These are phyloP conservation scores for Camelina sativa DNA, from an alignment of 345 rosid genomes.

Conservation along the genomic window DNA sequence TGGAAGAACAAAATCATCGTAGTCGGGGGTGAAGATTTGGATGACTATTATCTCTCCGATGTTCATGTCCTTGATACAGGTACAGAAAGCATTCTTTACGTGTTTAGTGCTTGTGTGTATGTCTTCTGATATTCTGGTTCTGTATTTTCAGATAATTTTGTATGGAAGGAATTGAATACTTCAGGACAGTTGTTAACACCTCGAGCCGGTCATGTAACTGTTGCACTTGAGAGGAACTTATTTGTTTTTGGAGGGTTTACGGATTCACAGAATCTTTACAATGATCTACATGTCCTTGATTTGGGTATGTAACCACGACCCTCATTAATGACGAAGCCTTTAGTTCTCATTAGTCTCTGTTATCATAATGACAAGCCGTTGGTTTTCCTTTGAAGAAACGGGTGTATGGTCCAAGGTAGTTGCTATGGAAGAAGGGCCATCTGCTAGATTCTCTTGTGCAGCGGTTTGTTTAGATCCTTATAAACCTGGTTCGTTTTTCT, in stretches of 20 bases:
- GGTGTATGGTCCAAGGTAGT: slow-evolving; percentile 79
- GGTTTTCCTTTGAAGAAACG: slow-evolving; percentile 55
- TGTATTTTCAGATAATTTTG: slow-evolving; percentile 63
- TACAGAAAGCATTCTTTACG: slow-evolving; percentile 30
- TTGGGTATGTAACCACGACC: slow-evolving; percentile 61
- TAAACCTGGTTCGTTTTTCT: slow-evolving; percentile 67
- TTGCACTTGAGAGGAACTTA: slow-evolving; percentile 77
- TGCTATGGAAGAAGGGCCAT: slow-evolving; percentile 73
- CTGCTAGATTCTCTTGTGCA: slow-evolving; percentile 86
- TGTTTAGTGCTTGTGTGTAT: slow-evolving; percentile 20
- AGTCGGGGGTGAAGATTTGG: slow-evolving; percentile 95
- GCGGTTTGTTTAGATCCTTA: slow-evolving; percentile 86
- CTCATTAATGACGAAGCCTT: background rate
- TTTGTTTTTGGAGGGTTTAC: slow-evolving; percentile 96
- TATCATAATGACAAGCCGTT: background rate
- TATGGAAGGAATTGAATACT: slow-evolving; percentile 78
- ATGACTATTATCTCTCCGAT: slow-evolving; percentile 84
- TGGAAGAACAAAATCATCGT: slow-evolving; percentile 88
- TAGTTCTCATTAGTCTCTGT: slow-evolving; percentile 3
- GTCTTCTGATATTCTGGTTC: slow-evolving; percentile 33
- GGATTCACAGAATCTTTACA: slow-evolving; percentile 74
- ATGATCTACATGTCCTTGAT: slow-evolving; percentile 83
- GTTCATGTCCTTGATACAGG: slow-evolving; percentile 95
- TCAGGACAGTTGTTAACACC: slow-evolving; percentile 79
- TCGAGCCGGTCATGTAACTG: slow-evolving; percentile 91